These are phyloP conservation scores for Monoraphidium neglectum DNA, from an alignment of 139 green algal species.

Conservation along the genomic window DNA sequence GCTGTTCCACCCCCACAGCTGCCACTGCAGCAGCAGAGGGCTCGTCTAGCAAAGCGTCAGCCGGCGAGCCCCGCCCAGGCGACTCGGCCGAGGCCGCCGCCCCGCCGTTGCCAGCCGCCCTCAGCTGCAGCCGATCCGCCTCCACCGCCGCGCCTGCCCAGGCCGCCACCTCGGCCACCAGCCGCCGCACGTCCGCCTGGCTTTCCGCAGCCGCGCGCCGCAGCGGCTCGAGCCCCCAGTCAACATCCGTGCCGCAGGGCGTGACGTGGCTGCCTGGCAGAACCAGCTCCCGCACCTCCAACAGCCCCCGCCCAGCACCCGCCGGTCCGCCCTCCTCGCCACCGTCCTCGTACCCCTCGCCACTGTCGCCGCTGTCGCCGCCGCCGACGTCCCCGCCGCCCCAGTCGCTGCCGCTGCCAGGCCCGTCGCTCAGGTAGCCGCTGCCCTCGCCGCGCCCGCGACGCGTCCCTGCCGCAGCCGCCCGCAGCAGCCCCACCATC, in stretches of 20 bases:
- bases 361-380: slow-evolving; percentile 3
- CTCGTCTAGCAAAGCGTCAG: too few species aligned
- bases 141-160: slow-evolving; percentile 26
- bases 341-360: not conserved
- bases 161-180: slow-evolving; percentile 16
- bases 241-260: slow-evolving; percentile 42
- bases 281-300: slow-evolving; percentile 12
- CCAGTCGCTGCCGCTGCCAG: not conserved
- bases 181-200: slow-evolving; percentile 30
- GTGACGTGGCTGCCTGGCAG: slow-evolving; percentile 59
- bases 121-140: too few species aligned
- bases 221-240: slow-evolving; percentile 16
- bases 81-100: too few species aligned
- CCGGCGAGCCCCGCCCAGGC: too few species aligned
- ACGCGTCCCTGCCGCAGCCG: not conserved
- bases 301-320: not conserved
- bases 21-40: too few species aligned
- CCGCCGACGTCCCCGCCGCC: not conserved
- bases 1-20: too few species aligned
- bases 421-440: not conserved
- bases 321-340: not conserved
- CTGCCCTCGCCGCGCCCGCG: not conserved
- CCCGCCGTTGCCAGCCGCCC: too few species aligned
- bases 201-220: slow-evolving; percentile 10
- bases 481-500: slow-evolving; percentile 67